Conservation (phyloP, 2,329 filamentous ascomycete species). For the Chrysoporthe cubensis region DNA sequence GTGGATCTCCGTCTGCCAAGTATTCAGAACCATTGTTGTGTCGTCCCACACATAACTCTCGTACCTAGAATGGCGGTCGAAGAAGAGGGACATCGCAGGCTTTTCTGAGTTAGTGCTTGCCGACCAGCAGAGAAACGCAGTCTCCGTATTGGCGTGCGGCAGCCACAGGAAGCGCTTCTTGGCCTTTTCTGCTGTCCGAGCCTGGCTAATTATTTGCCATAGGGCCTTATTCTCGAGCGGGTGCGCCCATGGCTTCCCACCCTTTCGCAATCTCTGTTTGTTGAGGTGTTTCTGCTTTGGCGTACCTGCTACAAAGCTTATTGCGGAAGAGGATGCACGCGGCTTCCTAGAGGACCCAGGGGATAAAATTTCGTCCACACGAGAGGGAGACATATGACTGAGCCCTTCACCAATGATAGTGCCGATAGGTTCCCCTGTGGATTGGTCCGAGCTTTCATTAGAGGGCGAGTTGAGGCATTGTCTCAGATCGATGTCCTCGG, state of each 20-base stretch:
- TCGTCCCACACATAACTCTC: conserved; percentile 35
- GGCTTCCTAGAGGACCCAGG: background rate
- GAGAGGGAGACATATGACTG: background rate
- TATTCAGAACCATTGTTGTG: conserved; percentile 32
- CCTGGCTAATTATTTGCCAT: accelerated
- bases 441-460: background rate
- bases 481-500: background rate
- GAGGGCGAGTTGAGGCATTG: background rate
- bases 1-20: conserved; percentile 39
- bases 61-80: conserved; percentile 31
- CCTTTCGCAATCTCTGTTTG: background rate
- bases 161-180: conserved; percentile 10
- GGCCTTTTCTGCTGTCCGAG: background rate
- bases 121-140: conserved; percentile 9
- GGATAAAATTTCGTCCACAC: too few species aligned
- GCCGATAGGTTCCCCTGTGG: background rate
- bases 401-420: background rate
- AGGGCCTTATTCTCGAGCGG: background rate
- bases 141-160: background rate
- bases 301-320: background rate
- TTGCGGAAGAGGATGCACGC: too few species aligned
- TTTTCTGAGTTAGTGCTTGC: conserved; percentile 13
- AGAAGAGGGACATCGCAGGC: conserved; percentile 30
- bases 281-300: conserved; percentile 9
- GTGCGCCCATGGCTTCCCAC: accelerated